Percentiles rank a stretch among this genome's conserved stretches.
Evolutionary conservation across 257 asterid species (phyloP).

Genomic region (Perilla frutescens): DNA sequence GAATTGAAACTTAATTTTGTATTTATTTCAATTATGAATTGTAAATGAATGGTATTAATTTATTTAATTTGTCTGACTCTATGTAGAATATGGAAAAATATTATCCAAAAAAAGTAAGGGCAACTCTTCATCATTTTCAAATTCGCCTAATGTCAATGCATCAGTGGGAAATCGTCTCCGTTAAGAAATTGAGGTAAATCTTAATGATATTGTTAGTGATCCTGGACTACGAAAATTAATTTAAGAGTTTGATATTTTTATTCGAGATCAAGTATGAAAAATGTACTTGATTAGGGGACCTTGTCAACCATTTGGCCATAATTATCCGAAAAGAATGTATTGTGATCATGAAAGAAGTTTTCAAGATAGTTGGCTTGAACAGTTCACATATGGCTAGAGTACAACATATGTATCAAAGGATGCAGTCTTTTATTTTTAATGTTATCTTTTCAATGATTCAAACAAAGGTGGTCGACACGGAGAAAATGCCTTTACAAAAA

Average conservation of each 20-base stretch:
- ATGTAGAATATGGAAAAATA: no score
- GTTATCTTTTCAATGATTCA: slow-evolving; percentile 1
- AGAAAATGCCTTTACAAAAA: slow-evolving; percentile 2
- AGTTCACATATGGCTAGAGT: slow-evolving; percentile 18
- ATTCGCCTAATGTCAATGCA: no score
- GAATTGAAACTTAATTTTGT: no score
- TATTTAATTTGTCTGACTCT: no score
- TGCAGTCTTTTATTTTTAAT: background rate
- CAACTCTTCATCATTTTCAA: no score
- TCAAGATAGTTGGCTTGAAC: no score
- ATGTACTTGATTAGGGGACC: background rate
- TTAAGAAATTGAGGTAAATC: no score
- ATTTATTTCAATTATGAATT: no score
- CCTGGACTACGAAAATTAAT: background rate
- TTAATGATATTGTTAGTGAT: background rate
- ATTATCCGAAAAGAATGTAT: background rate
- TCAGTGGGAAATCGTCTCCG: no score
- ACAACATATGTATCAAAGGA: background rate
- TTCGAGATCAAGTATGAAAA: slow-evolving; percentile 4
- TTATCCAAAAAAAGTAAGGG: no score
- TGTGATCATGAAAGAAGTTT: no score
- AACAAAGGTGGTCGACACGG: background rate
- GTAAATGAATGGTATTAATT: no score
- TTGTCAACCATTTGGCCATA: background rate
- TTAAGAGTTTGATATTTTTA: background rate